Percentiles rank a stretch among this genome's conserved stretches.
These are phyloP conservation scores for Neolentinus lepideus DNA, from an alignment of 1,284 basidiomycete genomes.

Conservation along the genomic window DNA sequence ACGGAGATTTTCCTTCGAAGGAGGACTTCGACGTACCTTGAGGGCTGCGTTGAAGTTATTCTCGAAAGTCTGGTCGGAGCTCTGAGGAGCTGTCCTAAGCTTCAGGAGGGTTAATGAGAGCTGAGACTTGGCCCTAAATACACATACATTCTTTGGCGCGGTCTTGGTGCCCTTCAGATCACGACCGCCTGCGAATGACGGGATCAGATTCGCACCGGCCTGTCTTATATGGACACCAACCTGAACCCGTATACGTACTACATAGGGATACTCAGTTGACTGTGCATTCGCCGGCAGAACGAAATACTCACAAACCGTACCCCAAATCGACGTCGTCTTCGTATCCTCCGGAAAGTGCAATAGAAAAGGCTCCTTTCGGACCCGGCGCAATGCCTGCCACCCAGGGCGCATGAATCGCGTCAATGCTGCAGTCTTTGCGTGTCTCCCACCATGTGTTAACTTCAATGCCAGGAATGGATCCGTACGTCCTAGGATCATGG, in stretches of 20 bases:
- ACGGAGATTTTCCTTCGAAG: neutral
- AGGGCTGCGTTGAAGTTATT: conserved; percentile 63
- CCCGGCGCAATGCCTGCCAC: conserved; percentile 73
- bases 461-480: conserved; percentile 63
- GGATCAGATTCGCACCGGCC: neutral
- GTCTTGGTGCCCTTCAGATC: conserved; percentile 74
- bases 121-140: neutral
- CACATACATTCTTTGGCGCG: conserved; percentile 68
- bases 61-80: conserved; percentile 72
- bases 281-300: too few relatives aligned
- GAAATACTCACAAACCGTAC: conserved; percentile 62
- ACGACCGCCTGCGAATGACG: conserved; percentile 51
- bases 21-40: conserved; percentile 31
- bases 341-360: conserved; percentile 80
- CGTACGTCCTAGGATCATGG: conserved; percentile 35
- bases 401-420: conserved; percentile 76
- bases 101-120: conserved; percentile 20
- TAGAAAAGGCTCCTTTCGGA: conserved; percentile 63
- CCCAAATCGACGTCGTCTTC: conserved; percentile 81
- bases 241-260: conserved; percentile 74
- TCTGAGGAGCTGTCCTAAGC: conserved; percentile 81
- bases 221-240: conserved; percentile 20
- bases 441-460: conserved; percentile 78
- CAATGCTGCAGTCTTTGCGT: conserved; percentile 58
- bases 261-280: neutral